Evolutionary conservation across 179 eudicot genomes (phyloP), one percentile per base, ranked within the genome.

Genomic region (Patellifolia procumbens): DNA sequence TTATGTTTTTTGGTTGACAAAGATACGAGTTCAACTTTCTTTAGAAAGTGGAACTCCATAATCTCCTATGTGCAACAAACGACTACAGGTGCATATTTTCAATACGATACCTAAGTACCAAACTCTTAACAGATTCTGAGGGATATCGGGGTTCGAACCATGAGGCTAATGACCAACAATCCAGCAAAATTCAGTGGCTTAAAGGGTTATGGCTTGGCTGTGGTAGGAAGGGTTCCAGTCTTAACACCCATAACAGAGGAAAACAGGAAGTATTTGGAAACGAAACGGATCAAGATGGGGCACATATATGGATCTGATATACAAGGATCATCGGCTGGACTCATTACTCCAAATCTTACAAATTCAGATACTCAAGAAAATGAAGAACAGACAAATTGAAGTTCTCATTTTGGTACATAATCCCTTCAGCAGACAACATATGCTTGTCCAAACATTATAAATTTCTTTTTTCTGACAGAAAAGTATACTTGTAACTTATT

Each of bases 151-250:
- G 88, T 95, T 46, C 86, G 77, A 17, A 95, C 97, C 15, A 95
- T 95, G 97, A 83, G 88, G 45, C 85, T 95, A 42, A 95, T 95
- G 99, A 95, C 97, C 12, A 95, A 95, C 87, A 95, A 95, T 74
- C 99, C 99, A 1, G 95, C 99, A 53, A 95, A 95, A 78, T 95
- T 91, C 83, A 82, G 79, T n/a, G 99, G 97, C 48, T 83, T 95
- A n/a, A 90, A 93, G 86, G 97, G 99, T 29, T 92, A 91, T 45
- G 99, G 97, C 43, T 86, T 95, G 85, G 97, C 97, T 15, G 92
- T 91, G 52, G 88, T 91, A 52, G 97, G 92, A 68, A 87, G 99
- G 17, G 99, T 95, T 45, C 99, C 99, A 37, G 98, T 95, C 20
- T 76, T 95, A 85, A 91, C 98, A 19, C 92, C 97, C n/a, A 90